phyloP scores from a whole-genome alignment of 305 asterid species.

The Fraxinus albicans region DNA sequence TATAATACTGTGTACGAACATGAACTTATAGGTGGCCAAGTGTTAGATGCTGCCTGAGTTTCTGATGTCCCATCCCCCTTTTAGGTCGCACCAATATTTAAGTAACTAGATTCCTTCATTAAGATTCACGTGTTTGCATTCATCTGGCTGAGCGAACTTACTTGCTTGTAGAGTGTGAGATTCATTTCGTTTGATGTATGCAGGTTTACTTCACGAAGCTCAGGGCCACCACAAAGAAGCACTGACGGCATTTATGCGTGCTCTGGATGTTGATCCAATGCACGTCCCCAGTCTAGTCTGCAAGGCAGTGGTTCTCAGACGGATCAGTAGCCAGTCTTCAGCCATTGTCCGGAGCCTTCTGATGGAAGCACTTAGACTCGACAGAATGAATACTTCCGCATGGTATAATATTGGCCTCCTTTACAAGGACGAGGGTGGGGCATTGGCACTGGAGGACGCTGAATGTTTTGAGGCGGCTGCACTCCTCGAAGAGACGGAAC shows the following conservation, averaged over 20 bases:
- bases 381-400: conserved; percentile 59
- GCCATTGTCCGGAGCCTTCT: conserved; percentile 60
- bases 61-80: not conserved
- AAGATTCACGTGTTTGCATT: not conserved
- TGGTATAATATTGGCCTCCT: conserved; percentile 85
- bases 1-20: not conserved
- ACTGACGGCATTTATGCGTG: conserved; percentile 47
- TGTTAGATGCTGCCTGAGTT: not conserved
- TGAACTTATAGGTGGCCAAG: not conserved
- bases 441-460: conserved; percentile 56
- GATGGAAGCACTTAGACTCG: conserved; percentile 69
- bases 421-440: conserved; percentile 53
- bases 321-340: conserved; percentile 41
- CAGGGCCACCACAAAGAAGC: conserved; percentile 64
- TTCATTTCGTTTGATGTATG: conserved; percentile 12
- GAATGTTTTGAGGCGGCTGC: conserved; percentile 84
- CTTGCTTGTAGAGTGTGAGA: not conserved
- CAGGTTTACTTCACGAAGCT: conserved; percentile 84
- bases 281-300: conserved; percentile 75
- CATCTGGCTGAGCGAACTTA: not conserved
- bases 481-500: conserved; percentile 67
- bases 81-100: not conserved
- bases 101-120: not conserved
- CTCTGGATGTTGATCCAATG: conserved; percentile 61
- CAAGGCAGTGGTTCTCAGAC: conserved; percentile 56